Percentiles rank a stretch among this genome's conserved stretches.
Conservation (phyloP, 139 green algal species). For the Haematococcus sp. region DNA sequence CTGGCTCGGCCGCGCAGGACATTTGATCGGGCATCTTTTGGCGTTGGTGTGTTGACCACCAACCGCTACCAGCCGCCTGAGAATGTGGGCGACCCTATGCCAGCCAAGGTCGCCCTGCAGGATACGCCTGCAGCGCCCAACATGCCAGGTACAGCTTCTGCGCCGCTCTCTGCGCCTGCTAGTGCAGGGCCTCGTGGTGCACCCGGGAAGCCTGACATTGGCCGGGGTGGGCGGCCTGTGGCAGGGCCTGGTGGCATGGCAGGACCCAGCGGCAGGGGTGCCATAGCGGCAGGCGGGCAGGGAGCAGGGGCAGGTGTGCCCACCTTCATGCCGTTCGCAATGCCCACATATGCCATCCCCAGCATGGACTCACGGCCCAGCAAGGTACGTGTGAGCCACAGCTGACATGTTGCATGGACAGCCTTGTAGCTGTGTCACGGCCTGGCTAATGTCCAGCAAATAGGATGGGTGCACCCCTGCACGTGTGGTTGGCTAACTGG, state of each 20-base stretch:
- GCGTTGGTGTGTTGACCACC: conserved; percentile 53
- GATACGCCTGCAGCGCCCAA: not conserved
- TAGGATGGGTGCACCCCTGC: not conserved
- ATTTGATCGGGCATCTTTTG: conserved; percentile 74
- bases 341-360: conserved; percentile 45
- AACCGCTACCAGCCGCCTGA: conserved; percentile 60
- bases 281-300: not conserved
- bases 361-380: not conserved
- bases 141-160: not conserved
- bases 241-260: not conserved
- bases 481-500: not conserved
- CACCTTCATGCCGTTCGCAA: conserved; percentile 44
- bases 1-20: conserved; percentile 65
- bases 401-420: not conserved
- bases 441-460: not conserved
- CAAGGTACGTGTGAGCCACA: not conserved
- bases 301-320: not conserved
- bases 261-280: not conserved
- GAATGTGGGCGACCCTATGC: conserved; percentile 47
- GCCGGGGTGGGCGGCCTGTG: not conserved
- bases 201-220: not conserved
- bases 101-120: conserved; percentile 6
- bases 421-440: not conserved
- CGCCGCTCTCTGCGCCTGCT: not conserved
- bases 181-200: not conserved